Evolutionary conservation across 2,329 filamentous ascomycete species (phyloP).

Genomic region (Penicillium sp.): DNA sequence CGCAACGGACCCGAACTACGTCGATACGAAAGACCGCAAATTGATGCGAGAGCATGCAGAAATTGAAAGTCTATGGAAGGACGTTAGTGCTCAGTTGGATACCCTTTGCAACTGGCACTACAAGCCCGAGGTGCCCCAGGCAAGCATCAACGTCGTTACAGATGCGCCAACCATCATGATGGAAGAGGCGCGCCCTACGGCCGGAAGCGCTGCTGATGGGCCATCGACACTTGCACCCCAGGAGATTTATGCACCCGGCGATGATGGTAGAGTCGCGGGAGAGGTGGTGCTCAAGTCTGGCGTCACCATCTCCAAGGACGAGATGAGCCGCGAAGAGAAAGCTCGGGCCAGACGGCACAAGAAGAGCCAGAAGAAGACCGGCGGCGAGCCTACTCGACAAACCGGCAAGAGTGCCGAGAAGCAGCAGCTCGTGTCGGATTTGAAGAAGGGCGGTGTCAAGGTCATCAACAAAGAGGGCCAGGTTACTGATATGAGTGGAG

Average conservation of each 20-base stretch:
- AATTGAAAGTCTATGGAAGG: conserved; percentile 76
- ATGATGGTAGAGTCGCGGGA: conserved; percentile 56
- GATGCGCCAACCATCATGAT: conserved; percentile 89
- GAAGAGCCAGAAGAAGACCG: conserved; percentile 67
- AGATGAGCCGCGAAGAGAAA: conserved; percentile 86
- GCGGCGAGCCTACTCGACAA: conserved; percentile 45
- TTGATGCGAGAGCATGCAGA: conserved; percentile 75
- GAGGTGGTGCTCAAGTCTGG: conserved; percentile 76
- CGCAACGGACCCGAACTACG: conserved; percentile 69
- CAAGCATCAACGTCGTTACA: conserved; percentile 77
- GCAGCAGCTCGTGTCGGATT: conserved; percentile 57
- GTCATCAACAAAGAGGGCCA: conserved; percentile 88
- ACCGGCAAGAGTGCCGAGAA: conserved; percentile 44
- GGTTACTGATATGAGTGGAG: conserved; percentile 76
- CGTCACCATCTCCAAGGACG: conserved; percentile 70
- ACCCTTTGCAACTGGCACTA: conserved; percentile 91
- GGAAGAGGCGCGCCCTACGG: conserved; percentile 89
- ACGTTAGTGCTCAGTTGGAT: conserved; percentile 74
- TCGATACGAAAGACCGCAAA: conserved; percentile 78
- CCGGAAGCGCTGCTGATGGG: conserved; percentile 57
- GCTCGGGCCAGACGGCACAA: conserved; percentile 68
- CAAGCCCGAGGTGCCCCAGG: conserved; percentile 77
- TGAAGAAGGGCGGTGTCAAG: conserved; percentile 83
- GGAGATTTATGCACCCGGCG: conserved; percentile 82
- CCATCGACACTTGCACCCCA: conserved; percentile 80